Conservation (phyloP, 2,329 filamentous ascomycete species). For the Seiridium unicorne region DNA sequence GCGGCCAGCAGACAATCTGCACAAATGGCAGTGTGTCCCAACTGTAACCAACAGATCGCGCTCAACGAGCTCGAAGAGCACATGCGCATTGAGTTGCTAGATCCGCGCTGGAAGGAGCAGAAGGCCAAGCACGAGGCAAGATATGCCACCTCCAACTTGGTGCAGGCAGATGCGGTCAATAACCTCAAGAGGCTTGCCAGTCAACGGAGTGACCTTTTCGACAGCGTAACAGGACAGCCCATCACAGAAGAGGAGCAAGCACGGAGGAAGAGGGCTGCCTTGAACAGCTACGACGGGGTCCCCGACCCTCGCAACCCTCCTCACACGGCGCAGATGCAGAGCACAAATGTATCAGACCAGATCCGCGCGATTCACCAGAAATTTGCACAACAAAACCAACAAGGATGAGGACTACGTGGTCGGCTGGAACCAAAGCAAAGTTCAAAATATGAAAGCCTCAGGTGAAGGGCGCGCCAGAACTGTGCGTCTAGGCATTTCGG, state of each 20-base stretch:
- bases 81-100: slow-evolving; percentile 91
- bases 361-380: slow-evolving; percentile 64
- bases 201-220: slow-evolving; percentile 84
- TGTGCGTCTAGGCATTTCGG: too few species aligned
- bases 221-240: slow-evolving; percentile 65
- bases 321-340: slow-evolving; percentile 59
- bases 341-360: slow-evolving; percentile 81
- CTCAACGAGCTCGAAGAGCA: slow-evolving; percentile 86
- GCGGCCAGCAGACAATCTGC: slow-evolving; percentile 63
- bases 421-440: too few species aligned
- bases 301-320: slow-evolving; percentile 56
- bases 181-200: slow-evolving; percentile 94
- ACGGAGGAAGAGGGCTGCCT: slow-evolving; percentile 73
- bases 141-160: slow-evolving; percentile 81
- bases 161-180: slow-evolving; percentile 82
- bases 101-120: slow-evolving; percentile 95
- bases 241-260: slow-evolving; percentile 72
- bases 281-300: slow-evolving; percentile 63
- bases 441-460: too few species aligned
- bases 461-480: too few species aligned
- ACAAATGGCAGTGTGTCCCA: slow-evolving; percentile 79
- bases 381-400: slow-evolving; percentile 39
- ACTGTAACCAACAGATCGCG: slow-evolving; percentile 88
- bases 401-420: slow-evolving; percentile 8
- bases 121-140: slow-evolving; percentile 84